Evolutionary conservation across 2,329 filamentous ascomycete genomes (phyloP).

Genomic region (Fusarium sp.): DNA sequence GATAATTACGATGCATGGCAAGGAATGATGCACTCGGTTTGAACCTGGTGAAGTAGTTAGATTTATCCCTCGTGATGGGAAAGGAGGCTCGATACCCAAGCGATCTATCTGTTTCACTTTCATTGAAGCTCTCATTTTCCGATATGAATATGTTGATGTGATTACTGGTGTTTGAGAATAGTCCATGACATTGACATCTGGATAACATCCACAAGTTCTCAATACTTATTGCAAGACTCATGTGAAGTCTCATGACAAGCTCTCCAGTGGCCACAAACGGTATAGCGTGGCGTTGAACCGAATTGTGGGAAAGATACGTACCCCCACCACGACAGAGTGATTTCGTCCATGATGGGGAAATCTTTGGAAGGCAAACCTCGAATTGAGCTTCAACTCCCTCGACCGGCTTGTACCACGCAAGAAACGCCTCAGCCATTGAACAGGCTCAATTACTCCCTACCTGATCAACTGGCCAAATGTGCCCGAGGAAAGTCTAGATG

Average conservation of each 20-base stretch:
- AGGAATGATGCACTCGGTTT: slow-evolving; percentile 41
- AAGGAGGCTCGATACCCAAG: slow-evolving; percentile 47
- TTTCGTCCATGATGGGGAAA: slow-evolving; percentile 38
- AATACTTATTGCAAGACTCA: too few species aligned
- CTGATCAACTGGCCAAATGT: slow-evolving; percentile 37
- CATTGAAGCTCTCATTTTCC: slow-evolving; percentile 20
- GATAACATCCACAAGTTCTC: too few species aligned
- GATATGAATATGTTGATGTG: slow-evolving; percentile 7
- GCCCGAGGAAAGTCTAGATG: slow-evolving; percentile 49
- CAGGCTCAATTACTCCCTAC: slow-evolving; percentile 4
- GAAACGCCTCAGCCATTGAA: slow-evolving; percentile 15
- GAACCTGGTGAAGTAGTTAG: slow-evolving; percentile 35
- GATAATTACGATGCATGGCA: slow-evolving; percentile 26
- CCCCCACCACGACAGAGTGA: slow-evolving; percentile 23
- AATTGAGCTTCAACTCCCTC: slow-evolving; percentile 12
- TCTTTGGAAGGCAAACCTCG: slow-evolving; percentile 14
- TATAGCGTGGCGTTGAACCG: slow-evolving; percentile 1
- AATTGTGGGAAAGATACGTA: slow-evolving; percentile 23
- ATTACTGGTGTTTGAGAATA: not conserved
- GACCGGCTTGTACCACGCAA: slow-evolving; percentile 11
- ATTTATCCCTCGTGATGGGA: slow-evolving; percentile 41
- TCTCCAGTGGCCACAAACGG: not conserved
- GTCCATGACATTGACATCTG: too few species aligned
- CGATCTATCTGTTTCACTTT: slow-evolving; percentile 45
- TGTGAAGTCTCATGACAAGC: not conserved